A percentile compares a stretch with the other conserved stretches of the same genome.
Conservation (phyloP, 108 stramenopile species). For the Cyclotella baltica region DNA sequence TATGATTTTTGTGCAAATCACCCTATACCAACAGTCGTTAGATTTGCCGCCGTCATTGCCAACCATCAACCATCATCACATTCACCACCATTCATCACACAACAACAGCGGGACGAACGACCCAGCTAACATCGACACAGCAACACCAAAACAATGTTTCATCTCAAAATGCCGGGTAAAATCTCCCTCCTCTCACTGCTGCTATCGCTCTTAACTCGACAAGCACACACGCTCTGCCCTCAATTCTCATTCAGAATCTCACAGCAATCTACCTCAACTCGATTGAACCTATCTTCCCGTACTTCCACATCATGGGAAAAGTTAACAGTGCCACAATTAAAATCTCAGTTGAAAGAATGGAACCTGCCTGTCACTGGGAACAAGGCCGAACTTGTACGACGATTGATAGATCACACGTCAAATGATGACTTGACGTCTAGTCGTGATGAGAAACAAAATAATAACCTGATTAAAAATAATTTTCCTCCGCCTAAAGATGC, state of each 20-base stretch:
- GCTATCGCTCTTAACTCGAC: neutral
- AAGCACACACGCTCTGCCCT: neutral
- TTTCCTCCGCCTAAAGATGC: constrained; percentile 46
- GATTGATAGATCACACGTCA: constrained; percentile 21
- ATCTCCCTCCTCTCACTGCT: neutral
- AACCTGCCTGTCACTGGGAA: constrained; percentile 32
- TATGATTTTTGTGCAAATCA: too few relatives aligned
- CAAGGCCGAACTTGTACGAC: constrained; percentile 38
- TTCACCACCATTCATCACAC: neutral
- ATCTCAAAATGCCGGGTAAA: neutral
- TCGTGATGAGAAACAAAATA: neutral
- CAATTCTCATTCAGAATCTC: neutral
- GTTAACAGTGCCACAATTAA: constrained; percentile 42
- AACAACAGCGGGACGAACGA: neutral
- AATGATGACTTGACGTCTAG: neutral
- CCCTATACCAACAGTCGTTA: too few relatives aligned
- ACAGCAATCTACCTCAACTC: neutral
- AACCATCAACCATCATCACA: neutral
- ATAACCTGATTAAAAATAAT: constrained; percentile 2
- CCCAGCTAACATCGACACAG: too few relatives aligned
- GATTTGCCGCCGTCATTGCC: too few relatives aligned
- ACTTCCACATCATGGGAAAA: constrained; percentile 15
- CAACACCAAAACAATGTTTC: too few relatives aligned
- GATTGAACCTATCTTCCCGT: neutral
- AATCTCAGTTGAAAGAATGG: constrained; percentile 44